Evolutionary conservation across 1,284 basidiomycete genomes (phyloP), one percentile per base, ranked within the genome.

Genomic region (Phellinidium pouzarii): DNA sequence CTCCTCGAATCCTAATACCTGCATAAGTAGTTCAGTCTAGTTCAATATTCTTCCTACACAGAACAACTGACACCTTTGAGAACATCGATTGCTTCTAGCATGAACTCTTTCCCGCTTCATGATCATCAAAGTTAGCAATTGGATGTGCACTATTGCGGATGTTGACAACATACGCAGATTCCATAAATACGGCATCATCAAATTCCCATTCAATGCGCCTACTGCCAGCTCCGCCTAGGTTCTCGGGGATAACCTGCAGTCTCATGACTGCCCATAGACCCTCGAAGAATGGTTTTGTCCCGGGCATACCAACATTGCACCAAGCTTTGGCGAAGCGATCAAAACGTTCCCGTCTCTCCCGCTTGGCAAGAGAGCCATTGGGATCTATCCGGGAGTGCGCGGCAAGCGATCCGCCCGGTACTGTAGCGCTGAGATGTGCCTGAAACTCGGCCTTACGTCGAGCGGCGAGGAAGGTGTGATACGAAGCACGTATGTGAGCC

Each of bases 121-220:
- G 51, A 54, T 11, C 48, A 62, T 55, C 59, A 58, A 58, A 49
- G 25, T 48, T 22, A 50, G 58, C 42, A 27, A 54, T 23, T 48
- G 8, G 5, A 25, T 19, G 25, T 14, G 25, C 43, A 58, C 61
- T 59, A 56, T 36, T 43, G 25, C 50, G 52, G 55, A 53, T 50
- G 54, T 52, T 50, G 45, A 48, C 36, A 53, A 78, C 86, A 74
- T 73, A 87, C 86, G 84, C 87, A 60, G 87, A 77, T 68, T 90
- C 87, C 63, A 87, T 86, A 69, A 89, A 86, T 26, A 90, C 84
- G 29, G 86, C 86, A 68, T 90, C 87, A 64, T 90, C 87, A 36
- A 90, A 73, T 68, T 87, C 83, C 87, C 87, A 90, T 64, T 83
- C 75, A 54, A 89, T 80, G 61, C 74, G 72, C 61, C 72, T 72